Evolutionary conservation across 192 early-diverging fungal species (phyloP).

Genomic region (Rhizoclosmatium sp.): DNA sequence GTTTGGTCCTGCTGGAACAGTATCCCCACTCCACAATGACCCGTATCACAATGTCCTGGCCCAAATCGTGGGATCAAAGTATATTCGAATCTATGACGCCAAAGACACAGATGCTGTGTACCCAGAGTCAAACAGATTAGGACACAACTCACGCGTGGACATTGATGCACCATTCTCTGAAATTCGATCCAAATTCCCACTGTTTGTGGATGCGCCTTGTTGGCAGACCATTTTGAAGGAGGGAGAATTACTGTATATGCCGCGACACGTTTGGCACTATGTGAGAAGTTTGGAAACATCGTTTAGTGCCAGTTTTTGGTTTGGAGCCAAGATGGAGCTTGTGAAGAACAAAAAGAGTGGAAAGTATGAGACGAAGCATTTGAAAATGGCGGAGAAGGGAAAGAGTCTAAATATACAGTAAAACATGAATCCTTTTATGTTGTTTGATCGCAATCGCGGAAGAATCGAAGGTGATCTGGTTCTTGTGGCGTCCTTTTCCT

Average conservation of each 20-base stretch:
- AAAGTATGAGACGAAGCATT: not conserved
- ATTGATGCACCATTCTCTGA: slow-evolving; percentile 64
- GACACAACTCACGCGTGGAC: slow-evolving; percentile 82
- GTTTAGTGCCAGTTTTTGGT: slow-evolving; percentile 91
- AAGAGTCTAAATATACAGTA: slow-evolving; percentile 10
- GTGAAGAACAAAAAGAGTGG: slow-evolving; percentile 6
- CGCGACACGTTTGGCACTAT: slow-evolving; percentile 88
- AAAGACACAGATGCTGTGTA: slow-evolving; percentile 67
- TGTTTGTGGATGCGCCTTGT: slow-evolving; percentile 64
- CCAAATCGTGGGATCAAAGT: slow-evolving; percentile 86
- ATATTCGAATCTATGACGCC: slow-evolving; percentile 76
- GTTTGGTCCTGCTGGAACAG: slow-evolving; percentile 83
- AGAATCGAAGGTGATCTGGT: not conserved
- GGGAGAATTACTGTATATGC: slow-evolving; percentile 88
- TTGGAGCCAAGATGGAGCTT: slow-evolving; percentile 50
- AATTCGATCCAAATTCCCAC: slow-evolving; percentile 50
- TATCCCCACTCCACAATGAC: slow-evolving; percentile 88
- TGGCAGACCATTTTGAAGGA: slow-evolving; percentile 74
- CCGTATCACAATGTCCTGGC: slow-evolving; percentile 83
- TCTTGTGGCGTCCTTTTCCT: not conserved
- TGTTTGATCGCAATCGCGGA: not conserved
- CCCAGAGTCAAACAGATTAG: slow-evolving; percentile 58
- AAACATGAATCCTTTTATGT: not conserved
- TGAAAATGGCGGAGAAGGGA: not conserved
- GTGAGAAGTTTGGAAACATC: slow-evolving; percentile 77